Evolutionary conservation across 2,329 filamentous ascomycete species (phyloP), one percentile per base, ranked within the genome.

Genomic region (Colletotrichum sp.): DNA sequence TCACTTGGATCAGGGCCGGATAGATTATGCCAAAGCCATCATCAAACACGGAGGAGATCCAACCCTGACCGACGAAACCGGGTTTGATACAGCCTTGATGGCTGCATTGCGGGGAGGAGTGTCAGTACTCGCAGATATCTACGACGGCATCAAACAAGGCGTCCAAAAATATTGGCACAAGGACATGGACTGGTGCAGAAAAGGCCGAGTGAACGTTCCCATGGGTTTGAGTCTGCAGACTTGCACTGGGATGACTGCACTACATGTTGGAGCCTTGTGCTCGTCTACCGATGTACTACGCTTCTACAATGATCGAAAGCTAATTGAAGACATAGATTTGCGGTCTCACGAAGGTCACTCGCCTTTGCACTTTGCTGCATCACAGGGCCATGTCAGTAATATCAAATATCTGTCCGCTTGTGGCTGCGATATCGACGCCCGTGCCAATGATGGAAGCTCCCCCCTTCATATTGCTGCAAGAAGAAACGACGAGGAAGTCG

Each of bases 401-500:
- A 8, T 64, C 28, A 9, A 48, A 2, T 64, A 28, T 0, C 3
- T 71, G 9, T 64, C 24, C 3, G n/a, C 7, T 8, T 36, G 1
- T 7, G 67, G 70, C 10, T 59, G 63, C 12, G 32, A 72, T 6
- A 7, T 72, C 3, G 32, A 72, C 4, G 52, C 52, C 7, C 32
- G n/a, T 12, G 9, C 10, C 2, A 1, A 8, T 4, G 21, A 57
- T 12, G 68, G 68, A 3, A 57, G 39, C 28, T 57, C 43, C 3
- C 30, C 68, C 4, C 60, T 71, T 10, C 68, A 65, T 2, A 6
- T 71, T 18, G 68, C 68, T 10, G 68, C n/a, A 13, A 55, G 26
- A 26, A 26, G 26, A 26, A 26, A 26, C 26, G 26, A 26, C 26
- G 26, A 26, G 26, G 26, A 26, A 6, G 26, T 26, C 5, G 26